Base-by-base conservation (phyloP, 805 yeast genomes). In the Monosporozyma yasuniensis region DNA sequence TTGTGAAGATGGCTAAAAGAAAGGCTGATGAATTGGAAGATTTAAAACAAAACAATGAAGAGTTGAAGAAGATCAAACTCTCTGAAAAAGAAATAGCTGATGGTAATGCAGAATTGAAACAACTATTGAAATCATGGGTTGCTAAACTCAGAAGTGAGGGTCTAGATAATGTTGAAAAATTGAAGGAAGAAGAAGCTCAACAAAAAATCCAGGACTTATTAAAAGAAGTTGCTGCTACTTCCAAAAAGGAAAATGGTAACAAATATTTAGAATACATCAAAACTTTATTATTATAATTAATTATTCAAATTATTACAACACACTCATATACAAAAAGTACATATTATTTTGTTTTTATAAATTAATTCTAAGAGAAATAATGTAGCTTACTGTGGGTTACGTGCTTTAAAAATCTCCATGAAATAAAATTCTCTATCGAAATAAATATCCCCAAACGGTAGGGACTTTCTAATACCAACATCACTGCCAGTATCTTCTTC, bases 1-100 rank as follows among this genome's bases (percentile, higher is more conserved):
- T 93, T 46, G 81, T 93, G 45, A 77, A 79, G 50, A 93, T 93
- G 98, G 96, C 99, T 8, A 93, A 91, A 63, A 78, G 98, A 53
- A 91, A 91, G 65, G 95, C 97, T 0, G 72, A 77, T 4, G 98
- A 93, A 61, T 73, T 93, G 47, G 96, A 87, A 64, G 86, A 80
- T 50, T 72, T 75, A 52, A 68, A 71, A 50, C 63, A 69, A 44
- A 63, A 60, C 22, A 71, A 69, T 43, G 71, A 73, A 22, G 72
- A 72, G 37, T 65, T 69, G 46, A 81, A 83, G 58, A 73, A 71
- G 54, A 67, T 77, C 2, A 78, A 77, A 51, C 74, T 81, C 52
- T 57, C 72, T 1, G 66, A 67, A 11, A 74, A 70, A 2, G 85
- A 83, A 51, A 69, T 80, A 22, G 57, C 69, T 10, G 61, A 61